Base-by-base conservation (phyloP, 306 rosid species). In the Pyrus betulifolia region DNA sequence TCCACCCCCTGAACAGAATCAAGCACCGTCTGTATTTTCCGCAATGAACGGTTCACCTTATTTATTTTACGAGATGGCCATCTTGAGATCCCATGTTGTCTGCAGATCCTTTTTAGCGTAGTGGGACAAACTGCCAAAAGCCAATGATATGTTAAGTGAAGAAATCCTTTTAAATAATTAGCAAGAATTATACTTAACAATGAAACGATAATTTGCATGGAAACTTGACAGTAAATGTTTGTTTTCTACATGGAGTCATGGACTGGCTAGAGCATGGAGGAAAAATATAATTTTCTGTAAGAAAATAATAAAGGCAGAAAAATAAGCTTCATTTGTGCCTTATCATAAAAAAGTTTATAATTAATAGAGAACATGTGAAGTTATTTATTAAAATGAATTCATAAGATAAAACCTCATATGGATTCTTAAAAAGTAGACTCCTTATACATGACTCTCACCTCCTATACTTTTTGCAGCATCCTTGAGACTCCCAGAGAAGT, bases 41-140 rank as follows among this genome's bases (percentile, higher is more conserved):
- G 84, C 79, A 93, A 70, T 3, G 97, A 93, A 35, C 89, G 91
- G 69, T 86, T 93, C 63, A 93, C 97, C 85, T 91, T 93, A 69
- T 87, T 89, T 82, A 91, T 91, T 85, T 91, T 93, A 33, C 98
- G 96, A 59, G 97, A 93, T 51, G 98, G 98, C 98, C 98, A 93
- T 75, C 96, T 89, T 40, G 89, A 69, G 82, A 93, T 91, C 73
- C 98, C 96, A 69, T 93, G 93, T 61, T 93, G 93, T 80, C 98
- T 90, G 86, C 98, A 93, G 80, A 93, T 93, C 86, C 98, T 91
- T 87, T 93, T 93, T 62, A 93, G 86, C 1, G 98, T 93, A 78
- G 98, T 91, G 31, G 98, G 97, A 71, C 97, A 91, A 83, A 93
- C 98, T 93, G 76, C 49, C 69, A 78, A 80, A 81, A 81, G 59